These are phyloP conservation scores for Sugiyamaella xylanicola DNA, from an alignment of 1,139 yeast genomes.

Conservation along the genomic window DNA sequence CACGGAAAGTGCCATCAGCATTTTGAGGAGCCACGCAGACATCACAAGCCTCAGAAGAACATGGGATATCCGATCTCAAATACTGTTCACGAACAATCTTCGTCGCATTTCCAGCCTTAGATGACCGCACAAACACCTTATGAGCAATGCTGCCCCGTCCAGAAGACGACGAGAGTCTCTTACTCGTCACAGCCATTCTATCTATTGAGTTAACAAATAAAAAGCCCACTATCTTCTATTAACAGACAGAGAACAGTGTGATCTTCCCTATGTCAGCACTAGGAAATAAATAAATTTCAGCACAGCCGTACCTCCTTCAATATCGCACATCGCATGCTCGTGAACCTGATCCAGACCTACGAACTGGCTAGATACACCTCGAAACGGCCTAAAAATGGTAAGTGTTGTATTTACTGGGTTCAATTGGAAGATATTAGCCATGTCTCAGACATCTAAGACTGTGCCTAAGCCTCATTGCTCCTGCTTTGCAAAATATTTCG, in stretches of 20 bases:
- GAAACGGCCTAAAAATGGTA: not conserved
- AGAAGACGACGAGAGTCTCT: not conserved
- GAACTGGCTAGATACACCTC: too few relatives aligned
- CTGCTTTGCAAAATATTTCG: too few relatives aligned
- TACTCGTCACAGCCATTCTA: constrained; percentile 11
- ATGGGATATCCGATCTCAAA: constrained; percentile 87
- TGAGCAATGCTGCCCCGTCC: constrained; percentile 35
- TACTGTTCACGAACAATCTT: constrained; percentile 94
- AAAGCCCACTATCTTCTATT: too few relatives aligned
- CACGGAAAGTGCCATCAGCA: constrained; percentile 48
- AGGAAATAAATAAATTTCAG: not conserved
- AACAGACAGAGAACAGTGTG: not conserved
- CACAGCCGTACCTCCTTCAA: not conserved
- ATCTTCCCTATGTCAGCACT: not conserved
- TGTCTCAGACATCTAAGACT: too few relatives aligned
- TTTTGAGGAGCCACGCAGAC: constrained; percentile 53
- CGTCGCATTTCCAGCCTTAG: constrained; percentile 81
- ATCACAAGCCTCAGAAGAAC: constrained; percentile 72
- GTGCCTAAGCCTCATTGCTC: too few relatives aligned
- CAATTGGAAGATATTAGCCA: too few relatives aligned
- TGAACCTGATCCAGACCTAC: too few relatives aligned
- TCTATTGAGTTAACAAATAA: too few relatives aligned
- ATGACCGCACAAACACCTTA: constrained; percentile 86
- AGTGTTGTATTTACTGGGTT: not conserved
- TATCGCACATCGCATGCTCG: too few relatives aligned